Percentiles rank a stretch among this genome's conserved stretches.
Evolutionary conservation across 2,329 filamentous ascomycete species (phyloP).

Genomic region (Aureobasidium mangrovei): DNA sequence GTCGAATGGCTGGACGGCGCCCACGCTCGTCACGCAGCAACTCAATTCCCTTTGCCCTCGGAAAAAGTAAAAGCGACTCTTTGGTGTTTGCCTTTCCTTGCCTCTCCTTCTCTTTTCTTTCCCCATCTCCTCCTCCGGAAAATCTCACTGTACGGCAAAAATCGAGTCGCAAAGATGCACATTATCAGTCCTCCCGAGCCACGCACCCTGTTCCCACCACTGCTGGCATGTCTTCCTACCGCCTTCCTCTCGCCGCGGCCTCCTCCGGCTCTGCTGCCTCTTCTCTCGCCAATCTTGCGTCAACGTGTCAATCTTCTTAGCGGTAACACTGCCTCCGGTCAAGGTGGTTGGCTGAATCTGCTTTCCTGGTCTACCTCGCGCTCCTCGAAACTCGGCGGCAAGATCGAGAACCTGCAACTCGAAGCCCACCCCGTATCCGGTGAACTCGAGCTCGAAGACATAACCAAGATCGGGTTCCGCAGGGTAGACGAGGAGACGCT

Average conservation of each 20-base stretch:
- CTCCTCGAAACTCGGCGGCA: conserved; percentile 50
- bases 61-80: too few species aligned
- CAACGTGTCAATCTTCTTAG: conserved; percentile 55
- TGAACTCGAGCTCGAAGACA: conserved; percentile 67
- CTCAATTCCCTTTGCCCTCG: too few species aligned
- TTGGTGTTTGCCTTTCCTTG: too few species aligned
- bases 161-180: conserved; percentile 37
- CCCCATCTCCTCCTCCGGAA: background rate
- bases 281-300: conserved; percentile 55
- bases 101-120: background rate
- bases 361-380: conserved; percentile 58
- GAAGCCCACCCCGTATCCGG: conserved; percentile 76
- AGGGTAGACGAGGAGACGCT: conserved; percentile 69
- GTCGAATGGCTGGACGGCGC: too few species aligned
- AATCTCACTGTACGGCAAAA: background rate
- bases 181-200: conserved; percentile 47
- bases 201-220: conserved; percentile 49
- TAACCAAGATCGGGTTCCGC: conserved; percentile 52
- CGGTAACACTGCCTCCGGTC: conserved; percentile 36
- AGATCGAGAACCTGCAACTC: conserved; percentile 54
- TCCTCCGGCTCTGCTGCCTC: conserved; percentile 51
- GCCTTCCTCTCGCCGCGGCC: conserved; percentile 51
- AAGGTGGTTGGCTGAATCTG: conserved; percentile 56
- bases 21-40: too few species aligned
- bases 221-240: conserved; percentile 55